Conservation (phyloP, 495 filamentous ascomycete species). For the Pseudevernia furfuracea region DNA sequence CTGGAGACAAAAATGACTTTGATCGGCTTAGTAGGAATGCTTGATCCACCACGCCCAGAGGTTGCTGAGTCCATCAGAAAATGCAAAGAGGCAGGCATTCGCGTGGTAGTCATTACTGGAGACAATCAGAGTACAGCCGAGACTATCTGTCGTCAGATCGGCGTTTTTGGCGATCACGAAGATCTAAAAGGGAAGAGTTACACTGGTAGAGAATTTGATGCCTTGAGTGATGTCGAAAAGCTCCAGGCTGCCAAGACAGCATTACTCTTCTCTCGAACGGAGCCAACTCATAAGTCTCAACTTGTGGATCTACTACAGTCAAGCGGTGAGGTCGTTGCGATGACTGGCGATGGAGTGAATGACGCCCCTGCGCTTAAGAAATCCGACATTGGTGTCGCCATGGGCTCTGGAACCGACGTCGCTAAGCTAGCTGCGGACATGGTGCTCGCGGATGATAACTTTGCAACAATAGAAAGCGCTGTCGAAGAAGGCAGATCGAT, state of each 20-base stretch:
- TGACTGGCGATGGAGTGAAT: constrained; percentile 99
- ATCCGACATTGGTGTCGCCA: constrained; percentile 96
- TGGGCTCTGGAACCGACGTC: constrained; percentile 97
- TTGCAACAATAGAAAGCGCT: constrained; percentile 91
- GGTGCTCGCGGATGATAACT: constrained; percentile 98
- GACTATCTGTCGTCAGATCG: constrained; percentile 94
- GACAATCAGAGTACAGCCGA: constrained; percentile 97
- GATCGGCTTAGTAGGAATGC: constrained; percentile 89
- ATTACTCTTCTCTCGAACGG: constrained; percentile 92
- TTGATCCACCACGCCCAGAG: constrained; percentile 95
- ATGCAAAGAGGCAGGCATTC: constrained; percentile 87
- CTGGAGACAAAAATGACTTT: constrained; percentile 92
- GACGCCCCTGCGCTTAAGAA: constrained; percentile 98
- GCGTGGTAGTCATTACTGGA: constrained; percentile 96
- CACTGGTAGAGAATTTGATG: constrained; percentile 91
- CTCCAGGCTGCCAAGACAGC: constrained; percentile 76
- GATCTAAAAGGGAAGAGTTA: constrained; percentile 87
- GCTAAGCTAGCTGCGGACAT: constrained; percentile 96
- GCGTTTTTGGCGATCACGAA: constrained; percentile 77
- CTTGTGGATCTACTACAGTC: constrained; percentile 95
- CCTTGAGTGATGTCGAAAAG: constrained; percentile 69
- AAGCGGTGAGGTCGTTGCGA: constrained; percentile 89
- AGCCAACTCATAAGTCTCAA: constrained; percentile 90
- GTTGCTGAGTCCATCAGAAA: constrained; percentile 77
- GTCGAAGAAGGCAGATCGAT: constrained; percentile 97